Conservation (phyloP, 129 eudicot genomes). For the Erigeron canadensis region DNA sequence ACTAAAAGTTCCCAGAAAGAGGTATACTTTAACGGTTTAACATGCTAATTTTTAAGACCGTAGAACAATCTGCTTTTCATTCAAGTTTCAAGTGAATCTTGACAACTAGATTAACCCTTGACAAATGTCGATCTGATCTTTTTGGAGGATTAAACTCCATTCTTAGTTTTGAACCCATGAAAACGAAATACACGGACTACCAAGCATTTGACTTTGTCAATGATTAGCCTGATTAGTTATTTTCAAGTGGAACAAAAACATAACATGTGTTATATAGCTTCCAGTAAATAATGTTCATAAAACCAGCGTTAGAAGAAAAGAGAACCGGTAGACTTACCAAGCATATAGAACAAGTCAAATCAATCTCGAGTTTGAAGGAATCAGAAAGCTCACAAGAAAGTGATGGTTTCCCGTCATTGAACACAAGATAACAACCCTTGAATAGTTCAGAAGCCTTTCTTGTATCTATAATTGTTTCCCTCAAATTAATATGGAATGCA, state of each 20-base stretch:
- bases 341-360: constrained; percentile 94
- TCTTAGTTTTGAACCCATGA: not conserved
- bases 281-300: not conserved
- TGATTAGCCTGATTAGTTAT: not conserved
- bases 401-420: constrained; percentile 69
- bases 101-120: not conserved
- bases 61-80: too few relatives aligned
- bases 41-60: not conserved
- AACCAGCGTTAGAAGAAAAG: not conserved
- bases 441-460: constrained; percentile 46
- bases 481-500: constrained; percentile 79
- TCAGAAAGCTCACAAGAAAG: constrained; percentile 82
- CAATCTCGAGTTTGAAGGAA: constrained; percentile 72
- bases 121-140: not conserved
- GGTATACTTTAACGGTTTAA: not conserved
- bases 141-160: not conserved
- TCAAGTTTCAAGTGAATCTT: too few relatives aligned
- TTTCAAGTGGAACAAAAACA: constrained; percentile 19
- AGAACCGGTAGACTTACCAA: constrained; percentile 54
- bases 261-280: not conserved
- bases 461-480: constrained; percentile 43
- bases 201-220: constrained; percentile 3
- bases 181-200: not conserved
- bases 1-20: not conserved
- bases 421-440: constrained; percentile 59